A percentile compares a stretch with the other conserved stretches of the same genome.
phyloP scores from a whole-genome alignment of 306 rosid genomes.

The Cucumis hystrix region DNA sequence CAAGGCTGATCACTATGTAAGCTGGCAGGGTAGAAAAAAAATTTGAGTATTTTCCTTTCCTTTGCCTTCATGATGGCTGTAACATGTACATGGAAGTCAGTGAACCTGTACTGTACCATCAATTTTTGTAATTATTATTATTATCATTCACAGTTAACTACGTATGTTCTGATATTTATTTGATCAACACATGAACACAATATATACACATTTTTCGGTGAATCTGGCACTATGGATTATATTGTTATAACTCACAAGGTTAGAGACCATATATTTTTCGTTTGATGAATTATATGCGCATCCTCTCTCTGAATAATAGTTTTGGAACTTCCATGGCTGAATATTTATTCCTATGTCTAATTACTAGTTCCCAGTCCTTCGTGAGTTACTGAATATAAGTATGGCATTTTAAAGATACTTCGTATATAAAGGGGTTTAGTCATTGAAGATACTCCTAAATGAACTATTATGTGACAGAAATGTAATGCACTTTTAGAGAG shows the following conservation, averaged over 20 bases:
- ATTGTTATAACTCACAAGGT: not conserved
- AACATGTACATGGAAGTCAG: not conserved
- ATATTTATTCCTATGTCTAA: not conserved
- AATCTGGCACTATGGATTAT: no score
- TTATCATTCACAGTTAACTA: not conserved
- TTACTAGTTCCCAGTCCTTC: not conserved
- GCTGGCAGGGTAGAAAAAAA: not conserved
- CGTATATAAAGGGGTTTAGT: not conserved
- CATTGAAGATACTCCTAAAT: not conserved
- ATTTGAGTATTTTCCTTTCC: not conserved
- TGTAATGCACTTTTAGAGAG: conserved; percentile 88
- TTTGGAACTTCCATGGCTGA: not conserved
- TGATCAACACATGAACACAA: not conserved
- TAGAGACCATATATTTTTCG: not conserved
- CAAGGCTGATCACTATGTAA: not conserved
- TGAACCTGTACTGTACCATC: not conserved
- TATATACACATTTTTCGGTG: no score
- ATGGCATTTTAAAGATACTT: not conserved
- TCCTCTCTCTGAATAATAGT: not conserved
- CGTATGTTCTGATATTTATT: not conserved
- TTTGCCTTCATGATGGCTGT: not conserved
- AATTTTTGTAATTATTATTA: not conserved
- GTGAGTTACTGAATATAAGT: not conserved
- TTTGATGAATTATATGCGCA: not conserved
- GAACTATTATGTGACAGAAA: conserved; percentile 33